phyloP scores from a whole-genome alignment of 2,329 filamentous ascomycete species.

The Exophiala calicioides region DNA sequence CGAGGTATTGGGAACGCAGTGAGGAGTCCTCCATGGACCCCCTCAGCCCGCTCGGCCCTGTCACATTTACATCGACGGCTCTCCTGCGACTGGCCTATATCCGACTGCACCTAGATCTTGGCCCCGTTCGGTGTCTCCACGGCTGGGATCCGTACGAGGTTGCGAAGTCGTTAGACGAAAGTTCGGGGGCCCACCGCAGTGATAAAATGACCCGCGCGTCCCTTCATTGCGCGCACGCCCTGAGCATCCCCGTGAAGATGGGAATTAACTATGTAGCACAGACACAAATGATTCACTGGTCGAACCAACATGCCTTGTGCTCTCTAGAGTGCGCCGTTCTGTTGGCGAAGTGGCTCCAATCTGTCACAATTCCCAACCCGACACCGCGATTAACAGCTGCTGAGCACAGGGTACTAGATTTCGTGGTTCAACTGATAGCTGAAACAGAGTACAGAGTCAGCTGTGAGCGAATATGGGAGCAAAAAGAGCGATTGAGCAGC shows the following conservation, averaged over 20 bases:
- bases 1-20: slow-evolving; percentile 29
- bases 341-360: slow-evolving; percentile 45
- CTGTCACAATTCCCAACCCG: neutral
- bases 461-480: neutral
- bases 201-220: slow-evolving; percentile 43
- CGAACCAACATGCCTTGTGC: slow-evolving; percentile 57
- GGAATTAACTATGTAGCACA: slow-evolving; percentile 57
- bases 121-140: slow-evolving; percentile 53
- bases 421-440: slow-evolving; percentile 7
- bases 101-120: slow-evolving; percentile 26
- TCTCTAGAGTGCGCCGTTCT: slow-evolving; percentile 58
- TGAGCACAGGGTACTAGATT: slow-evolving; percentile 12
- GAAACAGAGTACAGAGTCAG: slow-evolving; percentile 10
- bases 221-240: slow-evolving; percentile 56
- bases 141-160: slow-evolving; percentile 62
- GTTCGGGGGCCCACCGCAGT: slow-evolving; percentile 23
- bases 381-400: neutral
- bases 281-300: slow-evolving; percentile 60
- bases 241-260: slow-evolving; percentile 58
- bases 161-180: slow-evolving; percentile 57
- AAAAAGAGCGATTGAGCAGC: slow-evolving; percentile 4
- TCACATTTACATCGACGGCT: slow-evolving; percentile 30
- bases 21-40: slow-evolving; percentile 29
- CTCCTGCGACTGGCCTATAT: slow-evolving; percentile 32
- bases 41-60: slow-evolving; percentile 27